phyloP scores from a whole-genome alignment of 352 stramenopile species.

The Phytophthora multivora region DNA sequence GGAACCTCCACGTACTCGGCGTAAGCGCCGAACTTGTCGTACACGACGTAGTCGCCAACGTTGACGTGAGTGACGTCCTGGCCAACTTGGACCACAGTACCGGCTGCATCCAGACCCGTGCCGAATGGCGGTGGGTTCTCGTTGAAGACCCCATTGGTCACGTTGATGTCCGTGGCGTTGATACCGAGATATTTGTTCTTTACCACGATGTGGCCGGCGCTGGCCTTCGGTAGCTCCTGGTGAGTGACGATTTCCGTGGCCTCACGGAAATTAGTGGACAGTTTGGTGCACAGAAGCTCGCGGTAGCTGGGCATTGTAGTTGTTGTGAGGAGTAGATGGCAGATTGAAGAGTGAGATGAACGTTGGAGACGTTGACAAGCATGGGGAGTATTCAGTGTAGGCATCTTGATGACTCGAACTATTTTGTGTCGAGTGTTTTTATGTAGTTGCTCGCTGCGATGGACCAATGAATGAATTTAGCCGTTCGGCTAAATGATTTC shows the following conservation, averaged over 20 bases:
- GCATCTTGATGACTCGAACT: slow-evolving; percentile 16
- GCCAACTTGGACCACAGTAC: slow-evolving; percentile 42
- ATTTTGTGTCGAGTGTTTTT: slow-evolving; percentile 21
- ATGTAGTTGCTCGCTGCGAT: background rate
- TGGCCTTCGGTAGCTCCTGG: slow-evolving; percentile 26
- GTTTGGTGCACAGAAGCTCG: slow-evolving; percentile 38
- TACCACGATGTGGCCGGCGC: slow-evolving; percentile 31
- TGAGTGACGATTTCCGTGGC: slow-evolving; percentile 39
- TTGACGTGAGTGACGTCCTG: slow-evolving; percentile 43
- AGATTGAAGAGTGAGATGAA: slow-evolving; percentile 19
- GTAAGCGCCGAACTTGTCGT: slow-evolving; percentile 39
- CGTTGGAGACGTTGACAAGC: background rate
- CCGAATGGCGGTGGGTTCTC: slow-evolving; percentile 49
- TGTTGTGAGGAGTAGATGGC: slow-evolving; percentile 4
- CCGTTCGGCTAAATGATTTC: background rate
- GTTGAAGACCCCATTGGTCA: slow-evolving; percentile 56
- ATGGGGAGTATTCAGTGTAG: slow-evolving; percentile 2
- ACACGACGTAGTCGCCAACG: slow-evolving; percentile 46
- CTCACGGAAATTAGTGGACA: slow-evolving; percentile 46
- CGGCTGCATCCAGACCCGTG: slow-evolving; percentile 48
- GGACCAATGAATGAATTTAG: slow-evolving; percentile 15
- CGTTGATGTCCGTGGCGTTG: slow-evolving; percentile 58
- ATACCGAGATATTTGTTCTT: slow-evolving; percentile 50
- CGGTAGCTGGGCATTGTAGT: slow-evolving; percentile 26
- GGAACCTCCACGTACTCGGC: slow-evolving; percentile 52